A percentile compares a stretch with the other conserved stretches of the same genome.
phyloP scores from a whole-genome alignment of 768 basidiomycete species.

The Pleurotus giganteus region DNA sequence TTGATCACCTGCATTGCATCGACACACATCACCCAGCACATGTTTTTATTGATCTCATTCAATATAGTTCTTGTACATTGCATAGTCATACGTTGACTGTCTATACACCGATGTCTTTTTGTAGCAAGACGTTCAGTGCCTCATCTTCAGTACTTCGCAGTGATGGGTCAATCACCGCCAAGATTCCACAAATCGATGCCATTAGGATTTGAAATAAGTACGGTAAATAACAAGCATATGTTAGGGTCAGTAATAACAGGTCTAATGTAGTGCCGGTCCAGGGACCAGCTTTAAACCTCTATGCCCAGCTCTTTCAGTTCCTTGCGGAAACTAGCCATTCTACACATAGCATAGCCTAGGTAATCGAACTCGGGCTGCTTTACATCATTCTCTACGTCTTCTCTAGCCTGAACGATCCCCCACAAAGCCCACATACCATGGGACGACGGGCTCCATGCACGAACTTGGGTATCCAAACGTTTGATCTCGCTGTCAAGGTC shows the following conservation, averaged over 20 bases:
- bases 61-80: conserved; percentile 29
- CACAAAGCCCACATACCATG: conserved; percentile 94
- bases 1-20: conserved; percentile 32
- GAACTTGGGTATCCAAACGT: conserved; percentile 75
- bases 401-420: conserved; percentile 89
- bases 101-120: background rate
- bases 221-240: background rate
- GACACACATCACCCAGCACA: conserved; percentile 33
- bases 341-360: conserved; percentile 71
- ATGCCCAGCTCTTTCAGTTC: conserved; percentile 50
- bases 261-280: background rate
- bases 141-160: too few relatives aligned
- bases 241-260: conserved; percentile 1
- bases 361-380: conserved; percentile 86
- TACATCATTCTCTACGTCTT: conserved; percentile 59
- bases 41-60: conserved; percentile 46
- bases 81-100: conserved; percentile 5
- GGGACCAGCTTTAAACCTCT: conserved; percentile 9
- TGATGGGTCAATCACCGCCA: too few relatives aligned
- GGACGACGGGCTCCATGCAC: conserved; percentile 85
- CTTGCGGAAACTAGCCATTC: conserved; percentile 61
- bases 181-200: background rate
- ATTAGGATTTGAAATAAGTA: background rate
- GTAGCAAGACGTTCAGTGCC: too few relatives aligned
- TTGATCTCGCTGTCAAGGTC: conserved; percentile 45